Base-by-base conservation (phyloP, 257 asterid species). In the Solanum raphanifolium region DNA sequence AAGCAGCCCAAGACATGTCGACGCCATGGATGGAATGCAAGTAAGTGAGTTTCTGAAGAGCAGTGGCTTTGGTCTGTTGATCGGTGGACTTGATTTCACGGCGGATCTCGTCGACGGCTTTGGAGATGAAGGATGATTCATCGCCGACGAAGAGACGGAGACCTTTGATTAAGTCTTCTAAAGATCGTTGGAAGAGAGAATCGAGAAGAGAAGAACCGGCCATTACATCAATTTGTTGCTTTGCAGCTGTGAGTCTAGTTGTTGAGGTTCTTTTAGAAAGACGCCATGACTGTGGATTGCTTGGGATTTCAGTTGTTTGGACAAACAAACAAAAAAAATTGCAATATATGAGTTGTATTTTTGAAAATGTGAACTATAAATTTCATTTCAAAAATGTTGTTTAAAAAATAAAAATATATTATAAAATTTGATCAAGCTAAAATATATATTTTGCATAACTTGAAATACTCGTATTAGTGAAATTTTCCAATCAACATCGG, bases 21-120 rank as follows among this genome's bases (percentile, higher is more conserved):
- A 88, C 87, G 69, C 94, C 94, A 87, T 96, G 92, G 90, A 96
- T 93, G 39, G 98, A 94, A 91, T 95, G 97, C 87, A 96, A 95
- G 90, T 94, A 94, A 41, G 96, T 92, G 21, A 95, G 94, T 71
- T 96, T 96, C 83, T 93, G 98, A 65, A 96, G 94, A 38, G 99
- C 99, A 85, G 87, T 83, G 86, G 98, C 87, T 87, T 96, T 96
- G 11, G 97, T 94, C 6, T 91, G 94, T 13, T 92, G 93, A 90
- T 95, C 98, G 13, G 96, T 92, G 1, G 98, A 93, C 89, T 94
- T 94, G 94, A 94, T 93, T 94, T 96, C 99, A 83, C 98, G 96
- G 88, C 98, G 98, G 94, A 94, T 94, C 93, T 96, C 98, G 48
- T 93, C 96, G 69, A 94, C 46, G 48, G 97, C 83, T 89, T 92